These are phyloP conservation scores for Coffea eugenioides DNA, from an alignment of 257 asterid genomes.

Conservation along the genomic window DNA sequence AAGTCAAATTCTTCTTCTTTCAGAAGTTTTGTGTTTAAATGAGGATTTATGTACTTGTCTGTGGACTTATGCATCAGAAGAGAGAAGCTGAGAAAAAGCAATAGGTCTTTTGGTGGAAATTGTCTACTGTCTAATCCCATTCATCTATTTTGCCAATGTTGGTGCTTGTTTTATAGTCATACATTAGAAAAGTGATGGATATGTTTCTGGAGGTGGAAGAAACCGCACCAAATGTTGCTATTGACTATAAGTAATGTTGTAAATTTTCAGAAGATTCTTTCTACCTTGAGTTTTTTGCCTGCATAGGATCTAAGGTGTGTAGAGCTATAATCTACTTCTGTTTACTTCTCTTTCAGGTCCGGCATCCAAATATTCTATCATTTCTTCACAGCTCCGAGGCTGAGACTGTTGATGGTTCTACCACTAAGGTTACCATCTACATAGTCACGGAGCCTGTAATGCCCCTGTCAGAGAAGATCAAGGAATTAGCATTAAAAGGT, in stretches of 20 bases:
- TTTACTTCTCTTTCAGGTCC: constrained; percentile 62
- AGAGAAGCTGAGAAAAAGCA: background rate
- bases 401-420: constrained; percentile 78
- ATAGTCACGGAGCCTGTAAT: constrained; percentile 96
- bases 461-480: constrained; percentile 92
- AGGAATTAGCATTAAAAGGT: constrained; percentile 87
- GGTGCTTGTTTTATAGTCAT: background rate
- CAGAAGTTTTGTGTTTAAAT: too few species aligned
- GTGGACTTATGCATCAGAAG: background rate
- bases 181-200: background rate
- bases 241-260: background rate
- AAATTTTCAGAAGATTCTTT: background rate
- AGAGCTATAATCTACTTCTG: constrained; percentile 26
- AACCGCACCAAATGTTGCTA: background rate
- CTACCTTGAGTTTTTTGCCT: background rate
- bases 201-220: background rate
- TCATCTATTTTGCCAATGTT: background rate
- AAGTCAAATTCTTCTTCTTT: background rate
- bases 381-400: constrained; percentile 95
- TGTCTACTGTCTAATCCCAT: background rate
- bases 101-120: background rate
- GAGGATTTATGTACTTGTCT: background rate
- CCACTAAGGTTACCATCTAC: constrained; percentile 75
- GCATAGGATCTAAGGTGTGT: background rate
- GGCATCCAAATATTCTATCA: constrained; percentile 97